Percentiles rank a stretch among this genome's conserved stretches.
These are phyloP conservation scores for Petunia axillaris DNA, from an alignment of 257 asterid species.

Conservation along the genomic window DNA sequence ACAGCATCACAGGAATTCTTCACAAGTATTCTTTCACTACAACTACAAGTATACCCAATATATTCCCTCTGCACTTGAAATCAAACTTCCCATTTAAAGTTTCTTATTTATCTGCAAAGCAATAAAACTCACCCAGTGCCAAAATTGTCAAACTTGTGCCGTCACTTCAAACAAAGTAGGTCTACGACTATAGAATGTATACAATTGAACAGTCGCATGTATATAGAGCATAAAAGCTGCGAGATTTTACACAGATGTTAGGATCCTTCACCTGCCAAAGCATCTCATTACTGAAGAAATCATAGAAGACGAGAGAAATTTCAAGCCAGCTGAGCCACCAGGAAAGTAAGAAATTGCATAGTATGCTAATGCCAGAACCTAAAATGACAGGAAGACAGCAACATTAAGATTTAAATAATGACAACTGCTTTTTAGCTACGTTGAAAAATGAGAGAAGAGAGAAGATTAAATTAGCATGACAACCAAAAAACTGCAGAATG, in stretches of 20 bases:
- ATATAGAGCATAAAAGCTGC: not conserved
- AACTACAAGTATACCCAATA: too few relatives aligned
- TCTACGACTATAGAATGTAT: constrained; percentile 19
- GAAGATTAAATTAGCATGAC: not conserved
- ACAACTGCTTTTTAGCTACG: not conserved
- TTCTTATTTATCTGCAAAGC: too few relatives aligned
- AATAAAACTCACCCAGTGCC: not conserved
- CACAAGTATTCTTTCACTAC: too few relatives aligned
- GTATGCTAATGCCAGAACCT: constrained; percentile 88
- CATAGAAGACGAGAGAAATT: constrained; percentile 78
- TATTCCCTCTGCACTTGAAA: too few relatives aligned
- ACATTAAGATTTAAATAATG: constrained; percentile 10
- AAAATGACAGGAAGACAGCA: constrained; percentile 30
- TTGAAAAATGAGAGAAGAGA: not conserved
- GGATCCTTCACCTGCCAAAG: constrained; percentile 67
- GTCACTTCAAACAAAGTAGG: not conserved
- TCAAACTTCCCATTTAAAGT: too few relatives aligned
- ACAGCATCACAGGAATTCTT: too few relatives aligned
- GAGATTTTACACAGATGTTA: not conserved
- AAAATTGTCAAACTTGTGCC: not conserved
- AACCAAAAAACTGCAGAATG: not conserved
- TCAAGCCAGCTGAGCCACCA: constrained; percentile 92
- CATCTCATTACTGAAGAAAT: constrained; percentile 66
- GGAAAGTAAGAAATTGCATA: constrained; percentile 92
- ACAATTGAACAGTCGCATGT: not conserved